Conservation (phyloP, 2,329 filamentous ascomycete species). For the Fonsecaea nubica region DNA sequence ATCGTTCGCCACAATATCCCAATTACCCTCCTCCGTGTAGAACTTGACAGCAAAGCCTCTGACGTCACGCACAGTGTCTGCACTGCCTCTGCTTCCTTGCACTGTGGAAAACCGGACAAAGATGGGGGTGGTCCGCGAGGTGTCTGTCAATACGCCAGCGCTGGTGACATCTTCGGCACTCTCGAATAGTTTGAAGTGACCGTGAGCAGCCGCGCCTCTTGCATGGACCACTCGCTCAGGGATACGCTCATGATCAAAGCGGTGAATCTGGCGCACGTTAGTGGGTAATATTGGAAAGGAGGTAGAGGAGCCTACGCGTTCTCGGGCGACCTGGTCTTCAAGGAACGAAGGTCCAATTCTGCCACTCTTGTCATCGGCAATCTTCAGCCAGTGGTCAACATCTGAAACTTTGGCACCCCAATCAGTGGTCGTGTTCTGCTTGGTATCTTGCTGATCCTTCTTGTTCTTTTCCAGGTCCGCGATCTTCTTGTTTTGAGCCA, state of each 20-base stretch:
- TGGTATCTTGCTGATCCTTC: slow-evolving; percentile 61
- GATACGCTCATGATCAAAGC: slow-evolving; percentile 77
- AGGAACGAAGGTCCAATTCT: slow-evolving; percentile 71
- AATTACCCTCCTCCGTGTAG: slow-evolving; percentile 79
- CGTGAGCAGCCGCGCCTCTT: slow-evolving; percentile 68
- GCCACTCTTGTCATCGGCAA: slow-evolving; percentile 60
- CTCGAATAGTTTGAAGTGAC: slow-evolving; percentile 70
- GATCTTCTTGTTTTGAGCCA: slow-evolving; percentile 36
- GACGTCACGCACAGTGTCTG: slow-evolving; percentile 83
- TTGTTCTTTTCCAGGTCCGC: slow-evolving; percentile 59
- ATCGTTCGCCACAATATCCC: slow-evolving; percentile 77
- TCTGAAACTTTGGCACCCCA: slow-evolving; percentile 75
- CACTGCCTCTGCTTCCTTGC: slow-evolving; percentile 74
- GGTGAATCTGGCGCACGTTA: slow-evolving; percentile 52
- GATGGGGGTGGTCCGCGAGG: slow-evolving; percentile 68
- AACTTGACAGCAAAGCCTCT: slow-evolving; percentile 80
- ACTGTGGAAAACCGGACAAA: slow-evolving; percentile 82
- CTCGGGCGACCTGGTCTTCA: slow-evolving; percentile 74
- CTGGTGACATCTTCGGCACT: slow-evolving; percentile 67
- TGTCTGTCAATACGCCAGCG: slow-evolving; percentile 71
- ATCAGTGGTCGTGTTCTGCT: slow-evolving; percentile 73
- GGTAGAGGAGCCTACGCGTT: slow-evolving; percentile 64
- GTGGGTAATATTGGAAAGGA: too few relatives aligned
- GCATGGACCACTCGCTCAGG: slow-evolving; percentile 73
- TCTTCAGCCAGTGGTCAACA: slow-evolving; percentile 78